These are phyloP conservation scores for Colletotrichum spaethianum DNA, from an alignment of 2,329 filamentous ascomycete genomes.

Conservation along the genomic window DNA sequence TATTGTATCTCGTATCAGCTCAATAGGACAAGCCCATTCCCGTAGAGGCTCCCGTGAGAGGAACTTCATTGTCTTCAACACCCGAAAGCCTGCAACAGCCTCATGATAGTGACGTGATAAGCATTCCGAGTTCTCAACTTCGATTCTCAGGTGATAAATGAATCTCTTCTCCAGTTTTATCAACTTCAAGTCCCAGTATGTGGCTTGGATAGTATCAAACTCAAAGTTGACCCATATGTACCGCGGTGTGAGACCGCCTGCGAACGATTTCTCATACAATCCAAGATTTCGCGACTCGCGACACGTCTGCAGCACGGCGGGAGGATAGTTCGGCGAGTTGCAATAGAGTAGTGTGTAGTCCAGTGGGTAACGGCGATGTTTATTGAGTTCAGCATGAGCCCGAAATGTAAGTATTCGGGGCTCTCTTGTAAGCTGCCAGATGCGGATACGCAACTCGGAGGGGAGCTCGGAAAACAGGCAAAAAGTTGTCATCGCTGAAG, in stretches of 20 bases:
- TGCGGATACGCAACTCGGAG: not conserved
- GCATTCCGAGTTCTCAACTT: not conserved
- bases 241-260: not conserved
- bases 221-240: not conserved
- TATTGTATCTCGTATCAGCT: not conserved
- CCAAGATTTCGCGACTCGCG: not conserved
- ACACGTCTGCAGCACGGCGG: not conserved
- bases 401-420: not conserved
- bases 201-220: not conserved
- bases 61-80: not conserved
- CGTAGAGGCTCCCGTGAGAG: not conserved
- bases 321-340: not conserved
- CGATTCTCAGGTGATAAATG: not conserved
- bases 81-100: not conserved
- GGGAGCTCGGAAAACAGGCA: not conserved
- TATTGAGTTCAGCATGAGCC: not conserved
- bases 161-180: not conserved
- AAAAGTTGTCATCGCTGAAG: not conserved
- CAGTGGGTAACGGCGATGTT: slow-evolving; percentile 3
- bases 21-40: not conserved
- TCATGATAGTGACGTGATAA: not conserved
- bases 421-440: slow-evolving; percentile 4
- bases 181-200: not conserved
- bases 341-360: not conserved
- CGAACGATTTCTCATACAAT: not conserved